Percentiles rank a stretch among this genome's conserved stretches.
These are phyloP conservation scores for Musa itinerans DNA, from an alignment of 176 grass and related monocot species.

Conservation along the genomic window DNA sequence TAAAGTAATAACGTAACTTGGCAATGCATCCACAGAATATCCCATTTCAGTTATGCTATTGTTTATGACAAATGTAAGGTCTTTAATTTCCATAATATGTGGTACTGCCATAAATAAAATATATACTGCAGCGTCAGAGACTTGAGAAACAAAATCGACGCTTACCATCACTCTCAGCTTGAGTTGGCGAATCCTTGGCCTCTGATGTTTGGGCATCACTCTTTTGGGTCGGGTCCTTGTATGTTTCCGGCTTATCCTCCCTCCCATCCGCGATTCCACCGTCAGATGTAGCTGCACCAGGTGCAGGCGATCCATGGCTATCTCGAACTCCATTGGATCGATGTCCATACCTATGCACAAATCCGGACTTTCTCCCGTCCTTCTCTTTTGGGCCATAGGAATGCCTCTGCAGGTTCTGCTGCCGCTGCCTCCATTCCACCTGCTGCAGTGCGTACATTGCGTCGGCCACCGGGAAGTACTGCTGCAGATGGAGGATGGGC, in stretches of 20 bases:
- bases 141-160: not conserved
- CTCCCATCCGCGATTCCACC: not conserved
- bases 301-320: not conserved
- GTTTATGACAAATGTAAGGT: not conserved
- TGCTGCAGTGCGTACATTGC: constrained; percentile 65
- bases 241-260: constrained; percentile 6
- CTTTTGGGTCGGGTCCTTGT: constrained; percentile 1
- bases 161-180: not conserved
- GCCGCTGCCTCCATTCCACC: constrained; percentile 35
- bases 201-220: not conserved
- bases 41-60: not conserved
- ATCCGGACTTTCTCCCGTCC: constrained; percentile 27
- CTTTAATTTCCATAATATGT: not conserved
- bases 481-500: constrained; percentile 81
- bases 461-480: constrained; percentile 74
- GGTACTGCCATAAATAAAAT: too few species aligned
- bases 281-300: not conserved
- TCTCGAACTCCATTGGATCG: constrained; percentile 19
- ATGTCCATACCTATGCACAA: constrained; percentile 19
- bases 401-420: constrained; percentile 26
- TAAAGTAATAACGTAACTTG: not conserved
- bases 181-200: not conserved
- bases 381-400: constrained; percentile 14
- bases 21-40: not conserved
- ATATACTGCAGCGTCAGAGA: not conserved